Base-by-base conservation (phyloP, 1,284 basidiomycete species). In the Ceratorhiza oryzae-sativae region DNA sequence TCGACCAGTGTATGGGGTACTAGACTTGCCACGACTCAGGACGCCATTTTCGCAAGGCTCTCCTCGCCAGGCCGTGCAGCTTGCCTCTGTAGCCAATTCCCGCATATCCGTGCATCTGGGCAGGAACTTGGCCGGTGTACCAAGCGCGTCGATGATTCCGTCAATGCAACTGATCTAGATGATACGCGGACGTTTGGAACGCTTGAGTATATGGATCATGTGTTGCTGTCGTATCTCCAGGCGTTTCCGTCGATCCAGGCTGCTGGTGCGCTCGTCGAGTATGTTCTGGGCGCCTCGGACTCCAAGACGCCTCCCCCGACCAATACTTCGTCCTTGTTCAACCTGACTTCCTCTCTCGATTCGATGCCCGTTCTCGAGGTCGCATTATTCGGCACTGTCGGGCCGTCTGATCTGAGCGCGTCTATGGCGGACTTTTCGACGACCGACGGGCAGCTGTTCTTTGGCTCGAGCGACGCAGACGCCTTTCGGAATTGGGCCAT, bases 1-100 rank as follows among this genome's bases (percentile, higher is more conserved):
- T 73, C 83, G 86, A 23, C 88, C 87, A 1, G 79, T 87, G 18
- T 90, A 90, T 77, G 88, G 88, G n/a, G 80, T 87, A 9, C 79
- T 90, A 60, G 83, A 90, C 76, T 76, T 89, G 12, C 78, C 88
- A 30, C 82, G 81, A 10, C 79, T 88, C 27, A 85, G 88, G 13
- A 79, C 87, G 27, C 87, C 88, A 12, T 89, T 88, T 78, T 77
- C 80, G 34, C 76, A 78, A 13, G 82, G 82, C 20, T 79, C 83
- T 36, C 80, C 84, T 0, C 81, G 80, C 71, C 87, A 89, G 77
- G 86, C 84, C 1, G 83, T 82, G 20, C 78, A 84, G 6, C 79
- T 90, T 39, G 79, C 79, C 15, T 77, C 79, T 4, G 84, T 84
- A 61, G 84, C 81, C 34, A 76, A 76, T 55, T 79, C 86, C 10